Evolutionary conservation across 2,329 filamentous ascomycete genomes (phyloP), one percentile per base, ranked within the genome.

Genomic region (Colletotrichum tabaci): DNA sequence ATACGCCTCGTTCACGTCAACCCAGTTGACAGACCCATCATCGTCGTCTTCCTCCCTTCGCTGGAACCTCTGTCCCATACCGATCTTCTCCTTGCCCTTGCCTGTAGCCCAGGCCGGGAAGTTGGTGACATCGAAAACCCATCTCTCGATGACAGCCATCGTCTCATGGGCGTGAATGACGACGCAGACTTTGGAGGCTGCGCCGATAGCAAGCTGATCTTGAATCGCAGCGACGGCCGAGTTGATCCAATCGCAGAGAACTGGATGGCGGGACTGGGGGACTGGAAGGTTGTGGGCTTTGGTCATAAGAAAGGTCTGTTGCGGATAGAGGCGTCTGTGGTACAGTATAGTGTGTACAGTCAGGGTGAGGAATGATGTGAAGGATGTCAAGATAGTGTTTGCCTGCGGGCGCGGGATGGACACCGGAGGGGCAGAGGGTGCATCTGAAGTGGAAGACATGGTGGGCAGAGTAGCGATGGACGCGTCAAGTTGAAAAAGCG

Each of bases 331-430:
- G 71, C 83, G 82, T 76, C 95, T 93, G 77, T 96, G 91, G 85
- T 91, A 96, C 75, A 98, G 90, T 77, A 98, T 91, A 71, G 94
- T 94, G 86, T 98, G 95, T 74, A 96, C 90, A 76, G 93, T 89
- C 73, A 96, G 90, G 72, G 91, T 93, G 67, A 98, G 89, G 83
- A 98, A 98, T 78, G 91, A 89, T 73, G 89, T 89, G 82, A 97
- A 95, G 62, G 91, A 89, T 68, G 86, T 83, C 74, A 95, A 87
- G 75, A 95, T 89, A 63, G 79, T 84, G 80, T 80, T 87, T 77
- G 84, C 90, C 84, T 84, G 77, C 23, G 78, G 73, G 12, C 80
- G 74, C 26, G 82, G 75, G 71, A 87, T 74, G 55, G 77, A 60
- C 4, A 68, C 66, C 52, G 40, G 75, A 64, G 72, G 62, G 9